A percentile compares a stretch with the other conserved stretches of the same genome.
phyloP scores from a whole-genome alignment of 108 stramenopile species.

The Cyclotella baltica region DNA sequence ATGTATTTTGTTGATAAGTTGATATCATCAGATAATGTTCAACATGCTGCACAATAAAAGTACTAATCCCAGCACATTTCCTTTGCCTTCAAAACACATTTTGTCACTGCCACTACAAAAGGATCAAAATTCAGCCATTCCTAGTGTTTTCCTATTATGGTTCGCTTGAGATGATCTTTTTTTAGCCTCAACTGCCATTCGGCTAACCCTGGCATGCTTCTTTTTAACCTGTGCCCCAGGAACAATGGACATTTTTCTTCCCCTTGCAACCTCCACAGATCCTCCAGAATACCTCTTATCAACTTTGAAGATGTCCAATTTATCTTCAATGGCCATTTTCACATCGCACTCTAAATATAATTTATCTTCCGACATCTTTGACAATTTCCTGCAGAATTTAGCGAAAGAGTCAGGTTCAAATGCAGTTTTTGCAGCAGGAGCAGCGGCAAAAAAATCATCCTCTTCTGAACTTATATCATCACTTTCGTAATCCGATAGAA shows the following conservation, averaged over 20 bases:
- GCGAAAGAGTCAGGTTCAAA: background rate
- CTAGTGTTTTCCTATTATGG: background rate
- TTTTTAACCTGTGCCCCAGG: background rate
- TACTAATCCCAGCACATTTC: too few species aligned
- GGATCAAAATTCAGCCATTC: background rate
- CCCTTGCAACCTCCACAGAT: slow-evolving; percentile 7
- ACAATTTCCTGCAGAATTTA: background rate
- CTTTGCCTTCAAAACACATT: too few species aligned
- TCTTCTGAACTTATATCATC: background rate
- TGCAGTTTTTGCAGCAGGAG: background rate
- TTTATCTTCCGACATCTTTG: background rate
- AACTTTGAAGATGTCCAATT: background rate
- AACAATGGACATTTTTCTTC: slow-evolving; percentile 5
- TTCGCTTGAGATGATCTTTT: background rate
- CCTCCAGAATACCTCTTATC: background rate
- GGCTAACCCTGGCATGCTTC: background rate
- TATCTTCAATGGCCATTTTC: background rate
- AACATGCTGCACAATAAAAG: too few species aligned
- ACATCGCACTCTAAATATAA: background rate
- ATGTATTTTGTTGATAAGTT: too few species aligned
- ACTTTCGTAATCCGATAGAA: background rate
- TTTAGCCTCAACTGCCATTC: background rate
- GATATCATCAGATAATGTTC: too few species aligned
- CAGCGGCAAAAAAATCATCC: background rate
- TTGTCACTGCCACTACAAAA: too few species aligned